phyloP scores from a whole-genome alignment of 225 moss, liverwort and hornwort species.

The Neckera pumila region DNA sequence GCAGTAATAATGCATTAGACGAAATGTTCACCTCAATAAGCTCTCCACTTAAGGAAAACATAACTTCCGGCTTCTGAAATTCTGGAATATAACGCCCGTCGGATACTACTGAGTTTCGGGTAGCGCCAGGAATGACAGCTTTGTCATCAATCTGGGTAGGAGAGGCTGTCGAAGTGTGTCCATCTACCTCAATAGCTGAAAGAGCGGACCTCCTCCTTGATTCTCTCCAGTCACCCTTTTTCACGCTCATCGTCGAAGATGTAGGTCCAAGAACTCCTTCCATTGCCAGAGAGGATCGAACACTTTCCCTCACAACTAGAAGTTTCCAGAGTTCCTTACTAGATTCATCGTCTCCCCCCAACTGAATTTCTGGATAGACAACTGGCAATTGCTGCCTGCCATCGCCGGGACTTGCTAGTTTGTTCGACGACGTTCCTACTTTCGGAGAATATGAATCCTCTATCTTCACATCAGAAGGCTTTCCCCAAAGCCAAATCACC shows the following conservation, averaged over 20 bases:
- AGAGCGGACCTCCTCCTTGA: slow-evolving; percentile 16
- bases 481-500: slow-evolving; percentile 88
- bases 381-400: slow-evolving; percentile 18
- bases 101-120: not conserved
- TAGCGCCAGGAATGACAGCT: not conserved
- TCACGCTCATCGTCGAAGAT: not conserved
- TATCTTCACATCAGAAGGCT: slow-evolving; percentile 2
- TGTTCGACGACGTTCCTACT: slow-evolving; percentile 1
- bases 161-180: slow-evolving; percentile 1
- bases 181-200: not conserved
- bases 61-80: slow-evolving; percentile 35
- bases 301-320: slow-evolving; percentile 74
- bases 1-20: not conserved
- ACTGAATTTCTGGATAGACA: slow-evolving; percentile 47
- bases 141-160: slow-evolving; percentile 1
- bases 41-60: slow-evolving; percentile 53
- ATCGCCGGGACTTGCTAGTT: not conserved
- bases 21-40: slow-evolving; percentile 46
- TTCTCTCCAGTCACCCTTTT: slow-evolving; percentile 41
- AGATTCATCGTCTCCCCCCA: slow-evolving; percentile 42
- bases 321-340: slow-evolving; percentile 77
- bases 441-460: slow-evolving; percentile 2
- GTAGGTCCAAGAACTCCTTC: slow-evolving; percentile 78
- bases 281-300: slow-evolving; percentile 78
- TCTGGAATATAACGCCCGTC: slow-evolving; percentile 13